phyloP scores from a whole-genome alignment of 2,329 filamentous ascomycete species.

The Penicillium italicum region DNA sequence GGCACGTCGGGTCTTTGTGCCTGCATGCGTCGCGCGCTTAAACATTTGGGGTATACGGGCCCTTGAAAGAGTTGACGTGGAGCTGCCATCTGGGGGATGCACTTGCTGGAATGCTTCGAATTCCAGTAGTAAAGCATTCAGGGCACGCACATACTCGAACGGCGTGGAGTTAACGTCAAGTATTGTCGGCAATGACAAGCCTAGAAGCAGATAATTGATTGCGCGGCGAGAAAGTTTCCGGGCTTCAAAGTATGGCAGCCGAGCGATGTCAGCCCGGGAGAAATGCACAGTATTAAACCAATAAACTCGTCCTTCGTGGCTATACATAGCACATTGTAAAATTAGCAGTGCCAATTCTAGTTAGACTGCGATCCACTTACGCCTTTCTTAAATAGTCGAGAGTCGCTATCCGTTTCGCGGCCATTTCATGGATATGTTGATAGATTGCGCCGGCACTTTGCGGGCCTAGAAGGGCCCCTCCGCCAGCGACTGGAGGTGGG shows the following conservation, averaged over 20 bases:
- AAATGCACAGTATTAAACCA: slow-evolving; percentile 99
- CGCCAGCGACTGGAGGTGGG: slow-evolving; percentile 31
- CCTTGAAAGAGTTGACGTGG: slow-evolving; percentile 66
- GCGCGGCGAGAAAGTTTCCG: slow-evolving; percentile 84
- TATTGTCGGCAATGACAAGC: slow-evolving; percentile 83
- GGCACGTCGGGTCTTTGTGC: slow-evolving; percentile 55
- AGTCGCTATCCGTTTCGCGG: slow-evolving; percentile 89
- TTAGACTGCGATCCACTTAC: slow-evolving; percentile 53
- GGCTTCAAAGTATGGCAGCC: slow-evolving; percentile 80
- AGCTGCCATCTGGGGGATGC: slow-evolving; percentile 71
- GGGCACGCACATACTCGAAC: slow-evolving; percentile 78
- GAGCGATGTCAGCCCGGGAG: slow-evolving; percentile 72
- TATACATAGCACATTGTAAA: slow-evolving; percentile 36
- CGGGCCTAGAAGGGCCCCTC: slow-evolving; percentile 36
- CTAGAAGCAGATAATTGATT: slow-evolving; percentile 88
- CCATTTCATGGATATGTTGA: slow-evolving; percentile 74
- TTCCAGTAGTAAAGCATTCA: slow-evolving; percentile 81
- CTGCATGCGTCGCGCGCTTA: slow-evolving; percentile 59
- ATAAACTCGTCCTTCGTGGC: slow-evolving; percentile 89
- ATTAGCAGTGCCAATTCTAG: slow-evolving; percentile 10
- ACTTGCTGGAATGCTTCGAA: slow-evolving; percentile 92
- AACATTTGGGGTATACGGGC: slow-evolving; percentile 82
- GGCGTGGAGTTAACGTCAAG: slow-evolving; percentile 78
- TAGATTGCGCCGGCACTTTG: slow-evolving; percentile 57
- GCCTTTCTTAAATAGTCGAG: slow-evolving; percentile 89